Evolutionary conservation across 495 filamentous ascomycete species (phyloP).

Genomic region (Pyronema omphalodes): DNA sequence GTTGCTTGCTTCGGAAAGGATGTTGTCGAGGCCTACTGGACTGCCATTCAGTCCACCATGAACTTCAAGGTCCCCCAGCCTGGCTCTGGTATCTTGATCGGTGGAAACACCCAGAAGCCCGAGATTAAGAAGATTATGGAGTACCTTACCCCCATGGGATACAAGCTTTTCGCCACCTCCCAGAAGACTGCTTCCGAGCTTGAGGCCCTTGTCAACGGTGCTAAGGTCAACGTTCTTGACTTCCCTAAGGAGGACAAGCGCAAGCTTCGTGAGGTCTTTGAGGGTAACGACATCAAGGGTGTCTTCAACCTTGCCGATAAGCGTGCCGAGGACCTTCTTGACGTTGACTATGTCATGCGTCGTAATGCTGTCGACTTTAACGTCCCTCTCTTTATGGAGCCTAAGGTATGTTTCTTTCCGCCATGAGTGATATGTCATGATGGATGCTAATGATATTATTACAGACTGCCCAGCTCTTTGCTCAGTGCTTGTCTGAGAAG

Average conservation of each 20-base stretch:
- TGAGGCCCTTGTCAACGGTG: slow-evolving; percentile 47
- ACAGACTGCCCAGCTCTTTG: slow-evolving; percentile 87
- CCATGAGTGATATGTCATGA: slow-evolving; percentile 1
- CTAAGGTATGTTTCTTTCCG: slow-evolving; percentile 50
- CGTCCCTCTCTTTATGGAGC: slow-evolving; percentile 96
- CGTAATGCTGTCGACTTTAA: slow-evolving; percentile 97
- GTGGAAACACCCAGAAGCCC: slow-evolving; percentile 51
- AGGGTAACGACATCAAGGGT: slow-evolving; percentile 89
- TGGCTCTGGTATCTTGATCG: slow-evolving; percentile 85
- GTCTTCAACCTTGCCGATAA: slow-evolving; percentile 86
- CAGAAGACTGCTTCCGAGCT: slow-evolving; percentile 62
- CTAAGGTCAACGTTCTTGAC: slow-evolving; percentile 76
- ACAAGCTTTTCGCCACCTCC: slow-evolving; percentile 81
- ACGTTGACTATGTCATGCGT: slow-evolving; percentile 97
- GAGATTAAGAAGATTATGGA: slow-evolving; percentile 61
- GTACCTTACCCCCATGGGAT: slow-evolving; percentile 70
- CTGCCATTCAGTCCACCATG: slow-evolving; percentile 90
- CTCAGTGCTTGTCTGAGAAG: slow-evolving; percentile 90
- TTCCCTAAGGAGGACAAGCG: slow-evolving; percentile 96
- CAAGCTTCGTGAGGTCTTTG: slow-evolving; percentile 81
- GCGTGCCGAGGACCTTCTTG: slow-evolving; percentile 63
- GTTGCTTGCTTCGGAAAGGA: slow-evolving; percentile 97
- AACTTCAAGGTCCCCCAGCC: slow-evolving; percentile 92
- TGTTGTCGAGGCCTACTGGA: slow-evolving; percentile 92
- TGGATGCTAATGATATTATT: slow-evolving; percentile 12